Evolutionary conservation across 192 early-diverging fungal genomes (phyloP), one percentile per base, ranked within the genome.

Genomic region (Linnemannia schmuckeri): DNA sequence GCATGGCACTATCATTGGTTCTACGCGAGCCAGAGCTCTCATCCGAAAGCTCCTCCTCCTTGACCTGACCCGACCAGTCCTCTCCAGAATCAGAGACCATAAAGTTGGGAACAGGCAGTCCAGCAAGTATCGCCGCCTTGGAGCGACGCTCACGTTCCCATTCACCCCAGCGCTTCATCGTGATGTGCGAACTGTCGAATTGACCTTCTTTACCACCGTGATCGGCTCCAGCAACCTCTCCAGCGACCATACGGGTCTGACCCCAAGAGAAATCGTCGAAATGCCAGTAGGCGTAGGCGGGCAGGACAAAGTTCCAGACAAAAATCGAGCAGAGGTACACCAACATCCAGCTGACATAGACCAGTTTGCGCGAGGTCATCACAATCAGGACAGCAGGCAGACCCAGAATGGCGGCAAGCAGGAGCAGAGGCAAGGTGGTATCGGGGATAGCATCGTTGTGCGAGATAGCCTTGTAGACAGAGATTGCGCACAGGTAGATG

Each of bases 321-420:
- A 94, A 94, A 72, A 95, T 81, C 46, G 93, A 89, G 41, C 89
- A 70, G 61, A 97, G 75, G 78, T 95, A 97, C 15, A 98, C 88
- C 63, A 96, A 73, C 96, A 99, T 97, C 98, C 98, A 99, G 22
- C 92, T 88, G 46, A 98, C 88, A 88, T 98, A 99, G 42, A 96
- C 89, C 77, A 96, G 81, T 78, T 95, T 95, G 82, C 94, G 92
- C 24, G 96, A 94, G 0, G 97, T 98, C 70, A 99, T 90, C 68
- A 97, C 89, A 88, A 99, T 98, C 74, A 99, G 91, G 57, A 99
- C 87, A 9, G 94, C 98, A 4, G 98, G 98, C 37, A 98, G 88
- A 82, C 96, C 97, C 72, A 98, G 91, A 82, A 98, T 94, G 37
- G 94, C 89, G 20, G 92, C 92, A 44, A 98, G 90, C 78, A 97